phyloP scores from a whole-genome alignment of 2,329 filamentous ascomycete genomes.

The Phaeosphaeriaceae sp. region DNA sequence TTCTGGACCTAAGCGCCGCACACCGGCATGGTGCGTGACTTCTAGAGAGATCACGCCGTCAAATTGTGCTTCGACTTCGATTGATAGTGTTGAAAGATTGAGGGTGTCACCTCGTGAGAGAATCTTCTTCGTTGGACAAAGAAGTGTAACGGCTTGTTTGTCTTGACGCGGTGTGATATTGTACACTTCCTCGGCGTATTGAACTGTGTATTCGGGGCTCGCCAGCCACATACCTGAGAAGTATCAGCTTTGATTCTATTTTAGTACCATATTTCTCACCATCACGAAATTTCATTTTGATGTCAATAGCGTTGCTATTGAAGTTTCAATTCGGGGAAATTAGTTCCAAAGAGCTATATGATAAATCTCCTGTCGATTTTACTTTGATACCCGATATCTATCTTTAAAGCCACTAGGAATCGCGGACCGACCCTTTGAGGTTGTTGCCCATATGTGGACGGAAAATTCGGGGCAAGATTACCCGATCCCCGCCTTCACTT shows the following conservation, averaged over 20 bases:
- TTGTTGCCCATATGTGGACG: conserved; percentile 24
- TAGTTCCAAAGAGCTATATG: too few relatives aligned
- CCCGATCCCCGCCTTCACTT: conserved; percentile 17
- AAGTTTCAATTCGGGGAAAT: too few relatives aligned
- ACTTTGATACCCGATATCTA: not conserved
- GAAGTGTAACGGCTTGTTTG: conserved; percentile 58
- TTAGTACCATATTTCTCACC: conserved; percentile 42
- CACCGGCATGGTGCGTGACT: conserved; percentile 64
- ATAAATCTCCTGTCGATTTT: not conserved
- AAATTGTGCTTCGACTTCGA: conserved; percentile 63
- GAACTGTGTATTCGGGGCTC: conserved; percentile 61
- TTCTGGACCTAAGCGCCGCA: conserved; percentile 59
- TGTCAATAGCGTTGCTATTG: not conserved
- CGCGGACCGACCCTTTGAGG: conserved; percentile 25
- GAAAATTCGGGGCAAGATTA: conserved; percentile 26
- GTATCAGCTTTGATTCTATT: conserved; percentile 11
- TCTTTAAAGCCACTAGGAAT: conserved; percentile 16
- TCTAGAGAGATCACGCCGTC: conserved; percentile 67
- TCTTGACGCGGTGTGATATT: conserved; percentile 55
- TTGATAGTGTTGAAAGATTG: conserved; percentile 61
- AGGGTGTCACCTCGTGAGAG: conserved; percentile 61
- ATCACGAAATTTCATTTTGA: conserved; percentile 66
- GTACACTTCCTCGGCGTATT: conserved; percentile 71
- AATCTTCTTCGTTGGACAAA: conserved; percentile 65
- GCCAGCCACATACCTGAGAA: conserved; percentile 66